Evolutionary conservation across 306 rosid genomes (phyloP), one percentile per base, ranked within the genome.

Genomic region (Castanea sativa): DNA sequence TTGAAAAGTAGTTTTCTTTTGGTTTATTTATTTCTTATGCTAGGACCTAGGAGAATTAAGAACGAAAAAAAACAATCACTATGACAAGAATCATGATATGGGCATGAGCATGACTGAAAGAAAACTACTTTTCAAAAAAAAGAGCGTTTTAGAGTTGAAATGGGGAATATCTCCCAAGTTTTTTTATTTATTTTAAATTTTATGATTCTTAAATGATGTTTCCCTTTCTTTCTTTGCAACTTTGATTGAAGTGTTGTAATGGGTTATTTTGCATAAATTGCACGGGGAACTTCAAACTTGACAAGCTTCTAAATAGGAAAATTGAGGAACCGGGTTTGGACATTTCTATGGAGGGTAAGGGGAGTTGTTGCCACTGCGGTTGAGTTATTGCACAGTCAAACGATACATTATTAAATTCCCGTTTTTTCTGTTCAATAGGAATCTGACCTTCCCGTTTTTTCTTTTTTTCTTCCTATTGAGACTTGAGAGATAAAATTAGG

Each of bases 281-380:
- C 97, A 94, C 0, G 83, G 89, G 25, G 97, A 92, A 83, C 97
- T 92, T 18, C 97, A 95, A 92, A 83, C 97, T 92, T 18, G 98
- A 95, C 85, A 91, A 83, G 89, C 96, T 95, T 75, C 81, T 92
- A 23, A 92, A 87, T 63, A 90, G 87, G 75, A 95, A 95, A 84
- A 91, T 95, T 55, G 85, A 86, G 81, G 97, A 95, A 59, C 97
- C 97, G 4, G 87, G 90, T 35, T 83, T 95, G 29, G 97, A 92
- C 87, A 79, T 95, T 85, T 81, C 94, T 33, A 63, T 76, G 9
- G 94, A 91, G 82, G 99, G 98, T 75, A 89, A 88, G 67, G 43
- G 92, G 84, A 57, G 97, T 92, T 67, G 99, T 92, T 70, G 87
- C 89, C 64, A 97, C 96, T 82, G 99, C 90, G 49, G 73, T 90